Conservation (phyloP, 1,284 basidiomycete species). For the Cryptococcus amylolentus region DNA sequence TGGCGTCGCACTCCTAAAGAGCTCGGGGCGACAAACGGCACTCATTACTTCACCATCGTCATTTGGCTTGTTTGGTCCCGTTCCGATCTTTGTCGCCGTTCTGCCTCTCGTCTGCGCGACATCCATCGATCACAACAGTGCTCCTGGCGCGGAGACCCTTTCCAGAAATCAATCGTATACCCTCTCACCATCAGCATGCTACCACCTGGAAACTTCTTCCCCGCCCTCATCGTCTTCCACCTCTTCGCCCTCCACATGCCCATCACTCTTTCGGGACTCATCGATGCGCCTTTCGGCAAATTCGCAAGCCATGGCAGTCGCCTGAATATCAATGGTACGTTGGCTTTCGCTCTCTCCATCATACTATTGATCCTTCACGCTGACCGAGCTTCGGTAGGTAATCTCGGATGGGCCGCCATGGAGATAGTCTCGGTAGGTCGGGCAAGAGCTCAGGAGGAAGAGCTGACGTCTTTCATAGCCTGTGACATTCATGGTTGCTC, state of each 20-base stretch:
- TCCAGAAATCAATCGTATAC: no score
- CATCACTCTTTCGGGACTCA: conserved; percentile 45
- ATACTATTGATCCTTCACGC: background rate
- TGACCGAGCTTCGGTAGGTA: conserved; percentile 28
- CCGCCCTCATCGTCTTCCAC: conserved; percentile 42
- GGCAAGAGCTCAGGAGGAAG: background rate
- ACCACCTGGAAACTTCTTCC: conserved; percentile 25
- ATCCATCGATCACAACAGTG: no score
- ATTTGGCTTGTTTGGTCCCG: no score
- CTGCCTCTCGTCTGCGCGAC: no score
- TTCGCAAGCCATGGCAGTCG: conserved; percentile 57
- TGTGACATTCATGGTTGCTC: conserved; percentile 51
- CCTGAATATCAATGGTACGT: conserved; percentile 58
- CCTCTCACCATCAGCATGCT: background rate
- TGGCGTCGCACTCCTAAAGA: no score
- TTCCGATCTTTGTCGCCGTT: no score
- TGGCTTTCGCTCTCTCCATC: background rate
- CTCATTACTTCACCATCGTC: no score
- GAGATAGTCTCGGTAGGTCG: conserved; percentile 69
- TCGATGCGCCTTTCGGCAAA: conserved; percentile 72
- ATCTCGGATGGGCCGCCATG: conserved; percentile 75
- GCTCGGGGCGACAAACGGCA: no score
- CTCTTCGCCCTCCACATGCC: conserved; percentile 50
- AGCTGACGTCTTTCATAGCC: conserved; percentile 36
- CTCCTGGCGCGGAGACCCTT: no score